These are phyloP conservation scores for Vitis labrusca DNA, from an alignment of 164 flowering plant genomes.

Conservation along the genomic window DNA sequence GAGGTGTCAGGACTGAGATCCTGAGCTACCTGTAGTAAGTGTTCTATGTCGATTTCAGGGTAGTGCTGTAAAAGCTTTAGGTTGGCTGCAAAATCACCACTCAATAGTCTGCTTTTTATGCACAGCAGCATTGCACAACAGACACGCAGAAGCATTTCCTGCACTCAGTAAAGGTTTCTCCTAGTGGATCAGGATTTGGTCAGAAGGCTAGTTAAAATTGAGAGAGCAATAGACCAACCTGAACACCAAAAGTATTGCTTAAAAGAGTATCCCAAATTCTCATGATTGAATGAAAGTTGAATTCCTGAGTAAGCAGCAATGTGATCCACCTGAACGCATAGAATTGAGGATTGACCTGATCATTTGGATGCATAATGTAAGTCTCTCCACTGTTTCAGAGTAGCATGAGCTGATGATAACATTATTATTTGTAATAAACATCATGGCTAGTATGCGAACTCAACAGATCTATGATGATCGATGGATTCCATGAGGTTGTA, in stretches of 20 bases:
- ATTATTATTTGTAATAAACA: neutral
- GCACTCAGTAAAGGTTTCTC: slow-evolving; percentile 1
- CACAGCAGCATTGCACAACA: slow-evolving; percentile 75
- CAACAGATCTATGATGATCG: too few relatives aligned
- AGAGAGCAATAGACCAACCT: slow-evolving; percentile 44
- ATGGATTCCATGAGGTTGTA: neutral
- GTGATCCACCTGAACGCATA: slow-evolving; percentile 82
- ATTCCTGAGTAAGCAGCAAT: slow-evolving; percentile 72
- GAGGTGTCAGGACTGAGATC: slow-evolving; percentile 41
- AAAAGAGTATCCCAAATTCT: slow-evolving; percentile 79
- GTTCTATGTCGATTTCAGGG: slow-evolving; percentile 54
- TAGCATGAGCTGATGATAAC: neutral
- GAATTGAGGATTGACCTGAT: slow-evolving; percentile 71
- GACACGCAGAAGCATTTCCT: slow-evolving; percentile 72
- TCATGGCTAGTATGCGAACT: too few relatives aligned
- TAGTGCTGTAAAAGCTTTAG: slow-evolving; percentile 67
- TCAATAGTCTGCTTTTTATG: slow-evolving; percentile 46
- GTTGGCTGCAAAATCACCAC: slow-evolving; percentile 62
- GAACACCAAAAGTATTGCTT: slow-evolving; percentile 59
- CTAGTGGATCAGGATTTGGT: neutral
- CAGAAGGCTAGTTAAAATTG: too few relatives aligned
- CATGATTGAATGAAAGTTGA: slow-evolving; percentile 44
- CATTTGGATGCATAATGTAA: slow-evolving; percentile 2
- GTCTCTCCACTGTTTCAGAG: neutral
- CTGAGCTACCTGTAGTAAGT: slow-evolving; percentile 58